Conservation (phyloP, 257 asterid genomes). For the Lithospermum erythrorhizon region DNA sequence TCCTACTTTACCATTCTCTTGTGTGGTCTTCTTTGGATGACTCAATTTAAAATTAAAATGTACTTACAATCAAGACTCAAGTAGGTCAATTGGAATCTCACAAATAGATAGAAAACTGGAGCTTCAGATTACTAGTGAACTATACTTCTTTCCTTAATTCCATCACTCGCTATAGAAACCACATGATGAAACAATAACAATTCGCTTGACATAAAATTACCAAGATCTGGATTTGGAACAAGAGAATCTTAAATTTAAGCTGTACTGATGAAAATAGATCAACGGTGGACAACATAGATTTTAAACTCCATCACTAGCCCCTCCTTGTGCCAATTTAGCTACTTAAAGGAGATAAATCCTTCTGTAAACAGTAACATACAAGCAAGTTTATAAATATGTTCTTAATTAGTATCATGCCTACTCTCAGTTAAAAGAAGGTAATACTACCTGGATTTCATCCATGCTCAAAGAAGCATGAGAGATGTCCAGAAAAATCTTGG, state of each 20-base stretch:
- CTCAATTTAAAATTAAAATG: too few relatives aligned
- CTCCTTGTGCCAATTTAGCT: conserved; percentile 58
- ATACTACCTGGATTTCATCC: conserved; percentile 73
- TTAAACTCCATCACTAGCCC: conserved; percentile 29
- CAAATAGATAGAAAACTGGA: too few relatives aligned
- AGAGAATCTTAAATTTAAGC: conserved; percentile 21
- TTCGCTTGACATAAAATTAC: too few relatives aligned
- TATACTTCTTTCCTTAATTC: conserved; percentile 51
- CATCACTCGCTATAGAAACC: conserved; percentile 87
- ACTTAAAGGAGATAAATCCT: conserved; percentile 81
- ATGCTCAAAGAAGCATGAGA: conserved; percentile 43
- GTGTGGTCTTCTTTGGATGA: too few relatives aligned
- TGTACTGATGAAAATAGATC: conserved; percentile 10
- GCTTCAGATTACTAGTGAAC: conserved; percentile 54
- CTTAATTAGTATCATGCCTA: conserved; percentile 4
- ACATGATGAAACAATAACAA: conserved; percentile 6
- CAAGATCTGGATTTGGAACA: not conserved
- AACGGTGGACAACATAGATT: conserved; percentile 42
- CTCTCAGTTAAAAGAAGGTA: conserved; percentile 9
- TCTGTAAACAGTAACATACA: conserved; percentile 30
- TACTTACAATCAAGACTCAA: too few relatives aligned
- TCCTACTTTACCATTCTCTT: too few relatives aligned
- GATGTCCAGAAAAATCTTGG: conserved; percentile 65
- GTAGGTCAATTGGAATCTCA: too few relatives aligned
- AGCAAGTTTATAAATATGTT: conserved; percentile 7